These are phyloP conservation scores for Rhizopogon sp. DNA, from an alignment of 768 basidiomycete species.

Conservation along the genomic window DNA sequence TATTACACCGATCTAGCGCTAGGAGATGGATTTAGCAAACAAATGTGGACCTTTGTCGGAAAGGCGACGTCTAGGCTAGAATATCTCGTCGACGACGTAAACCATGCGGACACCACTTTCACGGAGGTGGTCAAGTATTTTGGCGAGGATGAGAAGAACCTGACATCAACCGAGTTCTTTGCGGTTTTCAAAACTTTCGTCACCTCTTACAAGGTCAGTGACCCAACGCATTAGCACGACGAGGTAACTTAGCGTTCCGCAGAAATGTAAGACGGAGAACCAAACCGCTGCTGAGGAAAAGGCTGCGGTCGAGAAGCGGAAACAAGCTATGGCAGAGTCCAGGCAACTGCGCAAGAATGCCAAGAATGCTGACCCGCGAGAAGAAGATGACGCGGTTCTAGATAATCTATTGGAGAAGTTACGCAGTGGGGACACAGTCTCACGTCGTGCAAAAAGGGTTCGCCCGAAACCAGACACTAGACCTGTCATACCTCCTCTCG, in stretches of 20 bases:
- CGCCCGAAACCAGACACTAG: constrained; percentile 36
- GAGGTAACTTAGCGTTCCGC: constrained; percentile 7
- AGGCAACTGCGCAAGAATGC: constrained; percentile 50
- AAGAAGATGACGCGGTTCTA: constrained; percentile 54
- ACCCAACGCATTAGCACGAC: not conserved
- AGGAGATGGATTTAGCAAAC: constrained; percentile 75
- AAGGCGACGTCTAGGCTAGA: constrained; percentile 72
- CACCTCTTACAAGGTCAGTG: constrained; percentile 78
- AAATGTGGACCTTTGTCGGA: constrained; percentile 89
- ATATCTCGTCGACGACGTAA: constrained; percentile 83
- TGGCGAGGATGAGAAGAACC: constrained; percentile 87
- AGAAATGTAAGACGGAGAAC: constrained; percentile 91
- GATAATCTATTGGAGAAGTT: constrained; percentile 71
- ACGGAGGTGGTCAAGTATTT: constrained; percentile 85
- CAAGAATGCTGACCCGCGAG: constrained; percentile 35
- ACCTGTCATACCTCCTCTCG: constrained; percentile 11
- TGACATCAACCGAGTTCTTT: constrained; percentile 90
- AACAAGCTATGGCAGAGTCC: constrained; percentile 60
- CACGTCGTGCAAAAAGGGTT: constrained; percentile 48
- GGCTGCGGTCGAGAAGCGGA: constrained; percentile 61
- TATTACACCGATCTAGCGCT: constrained; percentile 71
- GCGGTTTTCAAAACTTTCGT: constrained; percentile 96
- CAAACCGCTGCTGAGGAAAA: constrained; percentile 69
- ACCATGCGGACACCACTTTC: constrained; percentile 78
- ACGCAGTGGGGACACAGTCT: constrained; percentile 61